A percentile compares a stretch with the other conserved stretches of the same genome.
Evolutionary conservation across 805 yeast genomes (phyloP).

Genomic region (Starmera amethionina): DNA sequence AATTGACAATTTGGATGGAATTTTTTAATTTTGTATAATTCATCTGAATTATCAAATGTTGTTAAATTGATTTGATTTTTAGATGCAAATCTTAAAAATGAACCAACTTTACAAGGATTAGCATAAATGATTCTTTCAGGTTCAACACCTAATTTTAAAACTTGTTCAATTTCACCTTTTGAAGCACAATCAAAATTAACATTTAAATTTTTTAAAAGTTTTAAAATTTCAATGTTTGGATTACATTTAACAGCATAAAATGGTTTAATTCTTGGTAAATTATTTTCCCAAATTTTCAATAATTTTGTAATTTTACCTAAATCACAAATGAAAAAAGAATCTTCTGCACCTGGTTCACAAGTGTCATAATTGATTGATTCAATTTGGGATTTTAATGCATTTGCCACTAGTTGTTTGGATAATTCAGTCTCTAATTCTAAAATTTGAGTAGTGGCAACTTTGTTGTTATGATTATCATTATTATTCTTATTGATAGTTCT

Average conservation of each 20-base stretch:
- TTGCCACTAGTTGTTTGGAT: constrained; percentile 25
- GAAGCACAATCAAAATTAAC: constrained; percentile 92
- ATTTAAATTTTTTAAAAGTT: constrained; percentile 49
- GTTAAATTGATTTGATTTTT: constrained; percentile 50
- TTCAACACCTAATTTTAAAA: constrained; percentile 51
- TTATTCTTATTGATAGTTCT: no score
- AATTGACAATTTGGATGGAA: constrained; percentile 63
- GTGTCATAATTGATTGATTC: constrained; percentile 39
- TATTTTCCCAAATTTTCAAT: constrained; percentile 48
- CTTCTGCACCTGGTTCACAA: constrained; percentile 70
- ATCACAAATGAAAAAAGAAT: constrained; percentile 84
- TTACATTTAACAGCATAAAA: constrained; percentile 94
- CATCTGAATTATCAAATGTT: constrained; percentile 86
- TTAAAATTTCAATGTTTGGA: constrained; percentile 53
- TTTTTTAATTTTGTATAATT: constrained; percentile 60
- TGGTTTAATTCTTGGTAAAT: constrained; percentile 73
- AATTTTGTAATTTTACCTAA: constrained; percentile 61
- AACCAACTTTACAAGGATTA: constrained; percentile 86
- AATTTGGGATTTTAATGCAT: constrained; percentile 32
- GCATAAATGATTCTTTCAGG: constrained; percentile 76
- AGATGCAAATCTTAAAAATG: constrained; percentile 69
- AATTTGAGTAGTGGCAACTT: background rate
- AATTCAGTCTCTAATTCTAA: constrained; percentile 19
- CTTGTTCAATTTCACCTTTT: constrained; percentile 64
- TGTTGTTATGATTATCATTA: background rate